These are phyloP conservation scores for Lycium ferocissimum DNA, from an alignment of 257 asterid species.

Conservation along the genomic window DNA sequence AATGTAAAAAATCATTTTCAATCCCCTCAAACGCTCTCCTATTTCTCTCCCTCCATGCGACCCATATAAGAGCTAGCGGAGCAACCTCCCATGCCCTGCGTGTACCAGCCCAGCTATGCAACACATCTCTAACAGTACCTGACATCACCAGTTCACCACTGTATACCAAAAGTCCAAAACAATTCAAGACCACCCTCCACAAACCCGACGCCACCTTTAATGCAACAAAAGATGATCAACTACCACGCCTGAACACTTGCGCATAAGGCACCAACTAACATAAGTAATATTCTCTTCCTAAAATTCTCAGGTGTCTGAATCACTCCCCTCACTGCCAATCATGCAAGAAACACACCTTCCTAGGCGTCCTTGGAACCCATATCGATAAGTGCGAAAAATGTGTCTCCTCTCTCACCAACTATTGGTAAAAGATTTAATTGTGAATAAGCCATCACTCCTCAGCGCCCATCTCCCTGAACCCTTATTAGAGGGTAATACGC, in stretches of 20 bases:
- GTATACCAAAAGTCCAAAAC: neutral
- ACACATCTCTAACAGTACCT: neutral
- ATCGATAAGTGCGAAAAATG: neutral
- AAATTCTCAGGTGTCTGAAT: neutral
- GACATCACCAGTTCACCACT: neutral
- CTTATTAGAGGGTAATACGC: neutral
- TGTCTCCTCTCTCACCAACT: neutral
- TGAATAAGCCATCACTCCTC: neutral
- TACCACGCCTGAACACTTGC: neutral
- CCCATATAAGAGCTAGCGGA: slow-evolving; percentile 7
- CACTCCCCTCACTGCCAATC: neutral
- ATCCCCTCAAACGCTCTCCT: slow-evolving; percentile 7
- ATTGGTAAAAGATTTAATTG: neutral
- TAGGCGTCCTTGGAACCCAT: neutral
- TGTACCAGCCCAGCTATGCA: neutral
- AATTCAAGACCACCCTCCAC: slow-evolving; percentile 12
- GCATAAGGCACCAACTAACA: neutral
- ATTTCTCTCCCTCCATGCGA: neutral
- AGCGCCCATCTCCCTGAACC: neutral
- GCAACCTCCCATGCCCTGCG: neutral
- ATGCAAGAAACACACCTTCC: neutral
- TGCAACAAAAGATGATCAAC: slow-evolving; percentile 1
- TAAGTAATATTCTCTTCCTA: neutral
- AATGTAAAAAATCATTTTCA: slow-evolving; percentile 18
- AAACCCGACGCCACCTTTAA: neutral